Base-by-base conservation (phyloP, 176 grass and related monocot genomes). In the Musa acuminata region DNA sequence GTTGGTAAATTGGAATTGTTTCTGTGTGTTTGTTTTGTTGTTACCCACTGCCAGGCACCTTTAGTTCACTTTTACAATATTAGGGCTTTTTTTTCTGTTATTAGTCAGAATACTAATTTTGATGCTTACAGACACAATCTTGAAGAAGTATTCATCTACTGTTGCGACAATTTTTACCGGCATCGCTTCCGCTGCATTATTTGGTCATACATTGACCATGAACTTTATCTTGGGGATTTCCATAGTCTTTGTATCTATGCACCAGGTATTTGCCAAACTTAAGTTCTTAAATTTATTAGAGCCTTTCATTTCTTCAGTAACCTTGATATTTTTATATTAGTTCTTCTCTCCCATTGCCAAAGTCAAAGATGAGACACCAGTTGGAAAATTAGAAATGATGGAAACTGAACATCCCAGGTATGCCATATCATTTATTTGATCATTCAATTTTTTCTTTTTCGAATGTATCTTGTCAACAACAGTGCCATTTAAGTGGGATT, bases 121-220 rank as follows among this genome's bases (percentile, higher is more conserved):
- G 64, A 55, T 62, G 62, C 55, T 78, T 24, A 8, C 88, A 99
- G 95, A 99, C 70, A 99, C 95, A 82, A 99, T 99, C 75, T 89
- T 99, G 86, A 99, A 99, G 86, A 99, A 99, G 71, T 99, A 99
- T 89, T 99, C 95, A 0, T 99, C 95, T 78, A 99, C 95, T 60
- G 90, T 99, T 62, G 95, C 95, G 9, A 99, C 90, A 24, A 99
- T 99, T 80, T 99, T 99, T 87, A 99, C 95, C 59, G 95, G 95
- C 26, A 73, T 99, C 20, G 95, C 90, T 80, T 99, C 95, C 60
- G 90, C 95, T 64, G 86, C 84, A 29, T 94, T 99, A 75, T 84
- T 99, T 84, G 95, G 95, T 67, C 95, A 99, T 85, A 78, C 84
- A 62, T 87, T 99, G 80, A 99, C 95, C 64, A 99, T 94, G 80